These are phyloP conservation scores for Vigna trinervia DNA, from an alignment of 306 rosid species.

Conservation along the genomic window DNA sequence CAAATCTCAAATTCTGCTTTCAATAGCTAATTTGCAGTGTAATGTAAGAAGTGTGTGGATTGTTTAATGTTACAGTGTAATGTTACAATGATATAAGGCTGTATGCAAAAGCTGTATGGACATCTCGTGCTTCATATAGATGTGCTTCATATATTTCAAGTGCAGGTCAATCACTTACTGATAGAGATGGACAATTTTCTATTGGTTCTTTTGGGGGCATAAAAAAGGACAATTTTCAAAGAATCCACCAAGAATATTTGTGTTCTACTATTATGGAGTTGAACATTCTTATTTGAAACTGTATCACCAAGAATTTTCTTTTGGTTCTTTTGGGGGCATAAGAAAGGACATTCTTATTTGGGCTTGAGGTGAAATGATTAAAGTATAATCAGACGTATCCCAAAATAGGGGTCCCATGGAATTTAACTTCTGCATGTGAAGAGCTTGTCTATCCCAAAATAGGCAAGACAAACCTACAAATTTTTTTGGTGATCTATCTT, in stretches of 20 bases:
- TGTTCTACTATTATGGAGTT: not conserved
- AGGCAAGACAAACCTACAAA: not conserved
- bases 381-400: slow-evolving; percentile 51
- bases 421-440: slow-evolving; percentile 45
- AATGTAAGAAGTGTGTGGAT: too few relatives aligned
- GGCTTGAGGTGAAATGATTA: slow-evolving; percentile 44
- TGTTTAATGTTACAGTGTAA: too few relatives aligned
- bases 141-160: too few relatives aligned
- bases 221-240: slow-evolving; percentile 33
- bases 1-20: too few relatives aligned
- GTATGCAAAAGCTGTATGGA: too few relatives aligned
- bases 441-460: slow-evolving; percentile 8
- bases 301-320: slow-evolving; percentile 21
- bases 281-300: slow-evolving; percentile 43
- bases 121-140: too few relatives aligned
- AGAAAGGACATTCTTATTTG: slow-evolving; percentile 44
- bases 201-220: not conserved
- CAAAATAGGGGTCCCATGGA: slow-evolving; percentile 46
- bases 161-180: too few relatives aligned
- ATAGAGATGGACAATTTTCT: too few relatives aligned
- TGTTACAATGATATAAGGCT: too few relatives aligned
- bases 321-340: not conserved
- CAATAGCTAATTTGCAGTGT: too few relatives aligned
- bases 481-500: not conserved
- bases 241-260: slow-evolving; percentile 42